phyloP scores from a whole-genome alignment of 2,329 filamentous ascomycete species.

The Aspergillus calidoustus region DNA sequence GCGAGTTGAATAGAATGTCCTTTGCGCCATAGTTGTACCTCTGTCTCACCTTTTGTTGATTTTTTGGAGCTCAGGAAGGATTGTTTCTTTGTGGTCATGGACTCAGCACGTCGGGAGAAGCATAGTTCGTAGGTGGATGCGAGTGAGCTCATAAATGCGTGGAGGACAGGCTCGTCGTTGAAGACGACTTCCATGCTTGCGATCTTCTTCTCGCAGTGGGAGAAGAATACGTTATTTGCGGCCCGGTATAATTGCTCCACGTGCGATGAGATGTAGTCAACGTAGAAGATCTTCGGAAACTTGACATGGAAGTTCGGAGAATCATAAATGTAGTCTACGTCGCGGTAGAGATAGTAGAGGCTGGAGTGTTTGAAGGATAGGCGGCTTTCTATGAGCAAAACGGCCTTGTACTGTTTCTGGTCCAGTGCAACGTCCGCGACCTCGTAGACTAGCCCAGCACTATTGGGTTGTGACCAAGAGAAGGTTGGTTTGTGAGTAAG shows the following conservation, averaged over 20 bases:
- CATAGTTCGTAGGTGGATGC: slow-evolving; percentile 32
- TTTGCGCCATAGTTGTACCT: slow-evolving; percentile 37
- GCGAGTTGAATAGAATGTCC: slow-evolving; percentile 30
- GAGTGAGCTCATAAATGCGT: slow-evolving; percentile 34
- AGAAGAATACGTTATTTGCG: slow-evolving; percentile 31
- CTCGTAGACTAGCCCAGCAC: slow-evolving; percentile 34
- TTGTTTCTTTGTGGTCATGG: slow-evolving; percentile 32
- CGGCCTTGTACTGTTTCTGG: slow-evolving; percentile 38
- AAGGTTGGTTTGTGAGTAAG: slow-evolving; percentile 29
- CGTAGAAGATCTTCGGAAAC: slow-evolving; percentile 32
- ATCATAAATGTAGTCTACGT: slow-evolving; percentile 34
- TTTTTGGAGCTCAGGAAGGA: slow-evolving; percentile 28
- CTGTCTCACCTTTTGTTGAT: slow-evolving; percentile 32
- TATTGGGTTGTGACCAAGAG: slow-evolving; percentile 29
- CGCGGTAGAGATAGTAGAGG: slow-evolving; percentile 35
- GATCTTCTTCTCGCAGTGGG: slow-evolving; percentile 35
- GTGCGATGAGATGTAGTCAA: slow-evolving; percentile 38
- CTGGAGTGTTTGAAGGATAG: slow-evolving; percentile 32
- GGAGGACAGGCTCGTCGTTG: slow-evolving; percentile 23
- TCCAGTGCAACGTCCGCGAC: slow-evolving; percentile 32
- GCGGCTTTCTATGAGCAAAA: slow-evolving; percentile 27
- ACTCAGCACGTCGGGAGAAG: slow-evolving; percentile 33
- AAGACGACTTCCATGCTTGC: slow-evolving; percentile 27
- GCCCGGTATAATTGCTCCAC: slow-evolving; percentile 35
- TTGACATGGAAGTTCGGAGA: slow-evolving; percentile 29